Evolutionary conservation across 176 grass and related monocot species (phyloP).

Genomic region (Ensete ventricosum): DNA sequence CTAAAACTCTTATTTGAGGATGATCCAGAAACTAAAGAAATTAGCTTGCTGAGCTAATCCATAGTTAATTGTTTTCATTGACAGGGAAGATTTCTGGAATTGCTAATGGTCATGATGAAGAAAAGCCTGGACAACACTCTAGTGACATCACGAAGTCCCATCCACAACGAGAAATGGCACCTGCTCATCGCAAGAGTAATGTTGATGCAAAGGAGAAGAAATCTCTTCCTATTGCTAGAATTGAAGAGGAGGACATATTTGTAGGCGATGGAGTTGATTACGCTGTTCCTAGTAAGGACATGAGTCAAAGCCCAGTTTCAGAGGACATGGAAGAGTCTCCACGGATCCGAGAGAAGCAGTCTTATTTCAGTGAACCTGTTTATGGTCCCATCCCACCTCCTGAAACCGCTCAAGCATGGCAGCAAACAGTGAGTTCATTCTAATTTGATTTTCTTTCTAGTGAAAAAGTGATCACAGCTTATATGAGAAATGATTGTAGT

Average conservation of each 20-base stretch:
- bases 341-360: constrained; percentile 43
- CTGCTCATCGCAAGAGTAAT: constrained; percentile 38
- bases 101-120: constrained; percentile 36
- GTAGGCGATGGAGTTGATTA: constrained; percentile 82
- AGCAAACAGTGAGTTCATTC: constrained; percentile 57
- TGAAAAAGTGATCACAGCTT: neutral
- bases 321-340: constrained; percentile 88
- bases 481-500: neutral
- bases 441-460: constrained; percentile 5
- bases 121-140: constrained; percentile 43
- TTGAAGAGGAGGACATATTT: constrained; percentile 80
- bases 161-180: constrained; percentile 50
- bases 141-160: constrained; percentile 39
- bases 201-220: constrained; percentile 45
- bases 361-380: constrained; percentile 77
- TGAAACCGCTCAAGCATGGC: constrained; percentile 65
- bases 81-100: constrained; percentile 51
- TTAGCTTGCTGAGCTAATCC: neutral
- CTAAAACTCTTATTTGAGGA: no score
- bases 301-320: constrained; percentile 63
- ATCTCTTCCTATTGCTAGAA: constrained; percentile 33
- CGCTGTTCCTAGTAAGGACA: constrained; percentile 70
- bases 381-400: constrained; percentile 83
- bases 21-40: no score
- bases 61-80: constrained; percentile 18